These are phyloP conservation scores for Claviceps africana DNA, from an alignment of 2,329 filamentous ascomycete genomes.

Conservation along the genomic window DNA sequence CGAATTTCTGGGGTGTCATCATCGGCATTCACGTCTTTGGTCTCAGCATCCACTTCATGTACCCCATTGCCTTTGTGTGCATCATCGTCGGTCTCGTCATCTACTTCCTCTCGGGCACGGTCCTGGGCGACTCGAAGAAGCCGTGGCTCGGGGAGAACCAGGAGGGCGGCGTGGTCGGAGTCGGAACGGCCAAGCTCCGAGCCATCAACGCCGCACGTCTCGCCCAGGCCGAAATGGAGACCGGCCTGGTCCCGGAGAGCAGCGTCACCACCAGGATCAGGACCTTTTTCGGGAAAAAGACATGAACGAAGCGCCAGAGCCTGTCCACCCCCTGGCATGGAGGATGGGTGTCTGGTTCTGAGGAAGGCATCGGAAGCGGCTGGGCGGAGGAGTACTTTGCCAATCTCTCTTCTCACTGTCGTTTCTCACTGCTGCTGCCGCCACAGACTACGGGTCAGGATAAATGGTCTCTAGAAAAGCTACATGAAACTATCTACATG, in stretches of 20 bases:
- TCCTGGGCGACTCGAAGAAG: constrained; percentile 80
- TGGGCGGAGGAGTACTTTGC: not conserved
- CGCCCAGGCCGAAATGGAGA: constrained; percentile 20
- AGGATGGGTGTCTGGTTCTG: not conserved
- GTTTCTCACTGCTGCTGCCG: no score
- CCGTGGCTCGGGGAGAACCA: constrained; percentile 88
- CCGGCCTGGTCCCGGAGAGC: constrained; percentile 4
- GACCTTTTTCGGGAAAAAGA: constrained; percentile 1
- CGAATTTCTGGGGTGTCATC: constrained; percentile 93
- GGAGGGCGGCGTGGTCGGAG: constrained; percentile 61
- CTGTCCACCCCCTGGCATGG: not conserved
- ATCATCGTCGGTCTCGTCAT: constrained; percentile 76
- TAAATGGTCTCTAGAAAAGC: no score
- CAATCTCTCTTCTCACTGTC: no score
- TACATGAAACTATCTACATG: no score
- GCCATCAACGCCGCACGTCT: constrained; percentile 44
- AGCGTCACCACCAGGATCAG: not conserved
- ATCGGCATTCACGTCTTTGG: constrained; percentile 83
- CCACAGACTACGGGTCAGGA: no score
- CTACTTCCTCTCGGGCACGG: constrained; percentile 75
- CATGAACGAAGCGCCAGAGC: not conserved
- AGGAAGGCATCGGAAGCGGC: not conserved
- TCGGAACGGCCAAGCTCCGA: constrained; percentile 75
- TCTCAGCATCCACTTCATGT: constrained; percentile 70
- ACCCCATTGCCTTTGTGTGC: constrained; percentile 87